Conservation (phyloP, 2,329 filamentous ascomycete genomes). For the Alternaria sp. region DNA sequence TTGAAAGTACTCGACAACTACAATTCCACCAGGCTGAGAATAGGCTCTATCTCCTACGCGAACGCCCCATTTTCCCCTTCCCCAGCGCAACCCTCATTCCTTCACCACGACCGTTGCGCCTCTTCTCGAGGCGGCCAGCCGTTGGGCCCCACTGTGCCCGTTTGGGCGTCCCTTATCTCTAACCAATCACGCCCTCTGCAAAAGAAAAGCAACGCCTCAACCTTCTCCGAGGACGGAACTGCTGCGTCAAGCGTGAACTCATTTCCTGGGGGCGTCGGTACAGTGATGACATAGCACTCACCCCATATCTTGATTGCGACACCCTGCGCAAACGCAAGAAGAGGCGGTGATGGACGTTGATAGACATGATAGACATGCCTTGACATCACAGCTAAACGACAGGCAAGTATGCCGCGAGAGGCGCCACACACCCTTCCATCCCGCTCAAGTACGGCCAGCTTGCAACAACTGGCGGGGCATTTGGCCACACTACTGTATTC, state of each 20-base stretch:
- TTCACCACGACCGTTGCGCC: background rate
- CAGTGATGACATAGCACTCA: slow-evolving; percentile 5
- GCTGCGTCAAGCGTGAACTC: slow-evolving; percentile 16
- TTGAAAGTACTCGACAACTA: background rate
- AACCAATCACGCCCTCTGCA: slow-evolving; percentile 25
- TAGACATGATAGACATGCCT: background rate
- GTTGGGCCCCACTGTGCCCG: slow-evolving; percentile 15
- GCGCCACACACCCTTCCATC: background rate
- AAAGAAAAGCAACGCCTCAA: background rate
- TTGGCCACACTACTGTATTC: slow-evolving; percentile 2
- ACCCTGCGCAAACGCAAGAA: background rate
- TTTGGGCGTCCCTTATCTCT: slow-evolving; percentile 33
- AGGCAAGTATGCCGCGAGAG: slow-evolving; percentile 10
- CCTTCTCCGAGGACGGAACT: slow-evolving; percentile 20
- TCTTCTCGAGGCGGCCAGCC: slow-evolving; percentile 9
- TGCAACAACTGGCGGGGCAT: slow-evolving; percentile 16
- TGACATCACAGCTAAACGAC: background rate
- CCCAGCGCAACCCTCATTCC: background rate
- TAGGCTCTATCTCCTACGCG: background rate
- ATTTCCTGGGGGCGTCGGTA: background rate
- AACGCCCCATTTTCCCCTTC: background rate
- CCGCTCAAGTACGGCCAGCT: slow-evolving; percentile 14
- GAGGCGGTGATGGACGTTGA: background rate
- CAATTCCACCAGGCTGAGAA: background rate
- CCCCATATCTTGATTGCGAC: background rate